Base-by-base conservation (phyloP, 441 rosid genomes). In the Jatropha multifida region DNA sequence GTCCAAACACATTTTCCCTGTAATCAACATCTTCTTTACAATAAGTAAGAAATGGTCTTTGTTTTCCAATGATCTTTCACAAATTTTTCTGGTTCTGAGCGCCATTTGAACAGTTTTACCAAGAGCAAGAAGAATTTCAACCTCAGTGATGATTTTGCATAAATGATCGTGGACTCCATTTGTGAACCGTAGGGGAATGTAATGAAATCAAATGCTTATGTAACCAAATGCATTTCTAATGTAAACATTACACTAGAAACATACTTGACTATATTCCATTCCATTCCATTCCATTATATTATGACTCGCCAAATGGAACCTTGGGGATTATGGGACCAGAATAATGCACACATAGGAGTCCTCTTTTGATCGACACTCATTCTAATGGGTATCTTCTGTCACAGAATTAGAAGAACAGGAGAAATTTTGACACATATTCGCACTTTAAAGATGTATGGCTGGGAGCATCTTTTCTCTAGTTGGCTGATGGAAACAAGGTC, bases 351-450 rank as follows among this genome's bases (percentile, higher is more conserved):
- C 3, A 4, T 44, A 42, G 15, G n/a, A 52, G 3, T 56, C 17
- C 44, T 71, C 17, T 41, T 11, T 42, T 48, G 1, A 41, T 71
- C n/a, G 54, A 44, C n/a, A 18, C 44, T 67, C 55, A 54, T 76
- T 78, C 59, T 72, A 64, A 75, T 69, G 44, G 65, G 75, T 67
- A 54, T 79, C 59, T 49, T 79, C 44, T 37, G 74, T 80, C 68
- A 77, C 87, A 95, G 99, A 92, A 90, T 95, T 78, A 90, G 97
- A 74, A 90, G 87, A 82, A 92, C 98, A 38, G 98, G 93, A 72
- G 98, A 95, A 88, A 89, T 95, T 82, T 81, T 92, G 84, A 79
- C 94, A 7, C 85, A 93, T 85, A 86, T 95, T 68, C 95, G 91
- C 60, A 92, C 97, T 81, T 79, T 95, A 58, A 95, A 95, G 86